Percentiles rank a stretch among this genome's conserved stretches.
Conservation (phyloP, 2,329 filamentous ascomycete genomes). For the Balansia obtecta region DNA sequence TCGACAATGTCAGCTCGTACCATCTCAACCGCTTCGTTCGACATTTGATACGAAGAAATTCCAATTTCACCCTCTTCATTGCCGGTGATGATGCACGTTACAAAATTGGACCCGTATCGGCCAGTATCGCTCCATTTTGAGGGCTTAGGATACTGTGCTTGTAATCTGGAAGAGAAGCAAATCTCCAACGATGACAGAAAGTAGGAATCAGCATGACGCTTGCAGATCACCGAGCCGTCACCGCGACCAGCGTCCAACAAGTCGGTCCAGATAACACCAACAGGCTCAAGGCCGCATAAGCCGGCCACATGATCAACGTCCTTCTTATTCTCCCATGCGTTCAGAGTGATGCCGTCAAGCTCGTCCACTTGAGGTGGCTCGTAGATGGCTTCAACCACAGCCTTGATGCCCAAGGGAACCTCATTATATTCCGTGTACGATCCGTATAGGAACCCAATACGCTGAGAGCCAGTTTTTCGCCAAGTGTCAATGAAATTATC, state of each 20-base stretch:
- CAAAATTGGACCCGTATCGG: constrained; percentile 88
- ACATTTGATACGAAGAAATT: constrained; percentile 87
- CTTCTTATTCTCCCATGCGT: constrained; percentile 73
- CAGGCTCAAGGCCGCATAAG: constrained; percentile 72
- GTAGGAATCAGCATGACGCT: constrained; percentile 89
- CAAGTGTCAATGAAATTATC: constrained; percentile 87
- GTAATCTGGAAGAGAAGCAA: constrained; percentile 74
- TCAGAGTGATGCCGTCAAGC: constrained; percentile 73
- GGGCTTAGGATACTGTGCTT: constrained; percentile 76
- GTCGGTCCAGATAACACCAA: constrained; percentile 93
- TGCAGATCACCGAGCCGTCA: constrained; percentile 83
- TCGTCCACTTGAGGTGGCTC: constrained; percentile 89
- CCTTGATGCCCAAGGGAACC: constrained; percentile 88
- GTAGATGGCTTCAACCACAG: constrained; percentile 92
- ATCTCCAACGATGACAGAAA: constrained; percentile 89
- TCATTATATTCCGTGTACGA: constrained; percentile 83
- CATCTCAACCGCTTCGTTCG: constrained; percentile 95
- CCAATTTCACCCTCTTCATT: constrained; percentile 81
- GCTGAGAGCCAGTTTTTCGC: constrained; percentile 72
- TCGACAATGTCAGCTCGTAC: constrained; percentile 89
- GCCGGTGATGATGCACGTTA: constrained; percentile 91
- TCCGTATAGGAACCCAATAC: constrained; percentile 84
- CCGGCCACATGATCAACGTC: constrained; percentile 70
- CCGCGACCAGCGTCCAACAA: constrained; percentile 68
- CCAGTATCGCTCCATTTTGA: constrained; percentile 97